Conservation (phyloP, 805 yeast species). For the Zygoascus biomembranicola region DNA sequence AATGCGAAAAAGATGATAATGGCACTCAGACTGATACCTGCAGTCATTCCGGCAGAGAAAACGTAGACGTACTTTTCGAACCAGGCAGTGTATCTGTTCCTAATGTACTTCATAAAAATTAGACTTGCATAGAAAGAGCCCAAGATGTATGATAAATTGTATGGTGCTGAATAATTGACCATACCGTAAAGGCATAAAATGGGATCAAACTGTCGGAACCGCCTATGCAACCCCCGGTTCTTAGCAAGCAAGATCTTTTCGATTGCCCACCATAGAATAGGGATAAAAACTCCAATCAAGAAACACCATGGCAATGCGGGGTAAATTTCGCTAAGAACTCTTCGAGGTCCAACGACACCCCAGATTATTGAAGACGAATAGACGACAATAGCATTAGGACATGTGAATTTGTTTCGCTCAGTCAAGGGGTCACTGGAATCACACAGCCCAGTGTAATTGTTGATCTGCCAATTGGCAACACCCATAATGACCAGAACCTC, state of each 20-base stretch:
- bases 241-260: neutral
- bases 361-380: conserved; percentile 40
- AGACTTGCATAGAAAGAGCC: conserved; percentile 35
- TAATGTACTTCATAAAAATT: conserved; percentile 39
- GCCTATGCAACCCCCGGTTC: neutral
- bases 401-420: conserved; percentile 25
- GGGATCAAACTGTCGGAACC: conserved; percentile 5
- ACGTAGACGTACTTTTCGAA: conserved; percentile 46
- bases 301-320: conserved; percentile 54
- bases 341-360: conserved; percentile 43
- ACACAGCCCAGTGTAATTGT: conserved; percentile 32
- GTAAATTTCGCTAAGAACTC: conserved; percentile 42
- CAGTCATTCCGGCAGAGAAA: conserved; percentile 46
- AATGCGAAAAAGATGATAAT: conserved; percentile 49
- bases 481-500: conserved; percentile 26
- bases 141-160: conserved; percentile 17
- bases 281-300: conserved; percentile 38
- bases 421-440: conserved; percentile 26
- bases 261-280: neutral
- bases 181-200: conserved; percentile 3
- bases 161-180: neutral
- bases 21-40: conserved; percentile 58
- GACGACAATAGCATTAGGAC: conserved; percentile 35
- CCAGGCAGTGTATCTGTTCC: conserved; percentile 43
- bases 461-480: conserved; percentile 28